These are phyloP conservation scores for Warburgia ugandensis DNA, from an alignment of 164 flowering plant species.

Conservation along the genomic window DNA sequence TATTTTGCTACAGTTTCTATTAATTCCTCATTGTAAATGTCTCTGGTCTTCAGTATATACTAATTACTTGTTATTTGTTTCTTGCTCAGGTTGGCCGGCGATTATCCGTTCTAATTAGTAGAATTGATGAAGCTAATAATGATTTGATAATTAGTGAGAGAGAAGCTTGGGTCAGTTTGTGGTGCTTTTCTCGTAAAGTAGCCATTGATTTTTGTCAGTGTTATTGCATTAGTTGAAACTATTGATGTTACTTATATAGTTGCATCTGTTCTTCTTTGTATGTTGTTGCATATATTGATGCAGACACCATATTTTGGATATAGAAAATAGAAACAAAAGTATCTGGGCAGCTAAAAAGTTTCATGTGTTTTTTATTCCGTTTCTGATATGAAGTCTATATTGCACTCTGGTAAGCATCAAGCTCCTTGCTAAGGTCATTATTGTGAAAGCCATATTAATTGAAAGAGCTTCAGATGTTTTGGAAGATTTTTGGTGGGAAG, in stretches of 20 bases:
- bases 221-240: background rate
- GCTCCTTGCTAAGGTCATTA: too few relatives aligned
- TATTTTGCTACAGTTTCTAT: too few relatives aligned
- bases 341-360: too few relatives aligned
- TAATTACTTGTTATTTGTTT: slow-evolving; percentile 2
- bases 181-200: background rate
- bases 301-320: too few relatives aligned
- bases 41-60: background rate
- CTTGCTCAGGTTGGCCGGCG: slow-evolving; percentile 67
- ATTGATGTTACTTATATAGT: background rate
- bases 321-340: too few relatives aligned
- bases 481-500: too few relatives aligned
- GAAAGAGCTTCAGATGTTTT: too few relatives aligned
- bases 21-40: too few relatives aligned
- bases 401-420: too few relatives aligned
- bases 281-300: background rate
- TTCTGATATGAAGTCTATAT: too few relatives aligned
- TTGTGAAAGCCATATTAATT: too few relatives aligned
- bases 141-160: slow-evolving; percentile 83
- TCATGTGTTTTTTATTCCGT: too few relatives aligned
- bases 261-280: background rate
- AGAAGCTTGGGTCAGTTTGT: slow-evolving; percentile 81
- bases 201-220: background rate
- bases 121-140: slow-evolving; percentile 69
- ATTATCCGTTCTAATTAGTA: slow-evolving; percentile 49